Evolutionary conservation across 2,329 filamentous ascomycete genomes (phyloP).

Genomic region (Exophiala bonariae): DNA sequence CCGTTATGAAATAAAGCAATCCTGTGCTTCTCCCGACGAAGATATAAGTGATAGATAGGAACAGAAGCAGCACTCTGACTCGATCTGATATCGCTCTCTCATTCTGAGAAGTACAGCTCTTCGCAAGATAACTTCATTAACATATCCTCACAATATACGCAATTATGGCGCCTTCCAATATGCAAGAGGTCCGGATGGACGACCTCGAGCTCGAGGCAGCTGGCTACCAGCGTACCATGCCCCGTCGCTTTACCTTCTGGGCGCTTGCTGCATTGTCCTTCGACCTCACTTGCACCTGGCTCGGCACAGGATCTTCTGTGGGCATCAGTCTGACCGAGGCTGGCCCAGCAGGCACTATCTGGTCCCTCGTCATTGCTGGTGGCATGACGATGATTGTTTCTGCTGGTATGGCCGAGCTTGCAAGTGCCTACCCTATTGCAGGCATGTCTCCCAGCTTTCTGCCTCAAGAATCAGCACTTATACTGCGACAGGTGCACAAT

Average conservation of each 20-base stretch:
- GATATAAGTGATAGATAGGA: too few relatives aligned
- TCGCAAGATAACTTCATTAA: too few relatives aligned
- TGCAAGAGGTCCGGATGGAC: not conserved
- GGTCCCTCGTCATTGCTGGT: conserved; percentile 8
- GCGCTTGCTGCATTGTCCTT: conserved; percentile 7
- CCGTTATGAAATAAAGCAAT: too few relatives aligned
- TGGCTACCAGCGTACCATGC: conserved; percentile 2
- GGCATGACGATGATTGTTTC: conserved; percentile 8
- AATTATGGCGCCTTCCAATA: not conserved
- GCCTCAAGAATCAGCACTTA: too few relatives aligned
- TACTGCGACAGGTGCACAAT: conserved; percentile 18
- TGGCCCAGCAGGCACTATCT: conserved; percentile 7
- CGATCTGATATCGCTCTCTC: too few relatives aligned
- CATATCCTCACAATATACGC: too few relatives aligned
- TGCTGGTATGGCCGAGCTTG: conserved; percentile 11
- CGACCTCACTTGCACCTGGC: conserved; percentile 7
- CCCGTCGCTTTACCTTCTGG: conserved; percentile 5
- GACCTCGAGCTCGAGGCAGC: conserved; percentile 6
- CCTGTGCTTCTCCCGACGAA: too few relatives aligned
- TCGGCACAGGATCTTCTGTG: conserved; percentile 4
- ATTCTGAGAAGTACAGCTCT: too few relatives aligned
- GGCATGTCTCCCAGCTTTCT: not conserved
- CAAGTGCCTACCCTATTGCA: conserved; percentile 5
- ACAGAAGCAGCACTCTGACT: too few relatives aligned
- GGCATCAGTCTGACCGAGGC: conserved; percentile 6